A percentile compares a stretch with the other conserved stretches of the same genome.
These are phyloP conservation scores for Bondarzewia mesenterica DNA, from an alignment of 1,284 basidiomycete species.

Conservation along the genomic window DNA sequence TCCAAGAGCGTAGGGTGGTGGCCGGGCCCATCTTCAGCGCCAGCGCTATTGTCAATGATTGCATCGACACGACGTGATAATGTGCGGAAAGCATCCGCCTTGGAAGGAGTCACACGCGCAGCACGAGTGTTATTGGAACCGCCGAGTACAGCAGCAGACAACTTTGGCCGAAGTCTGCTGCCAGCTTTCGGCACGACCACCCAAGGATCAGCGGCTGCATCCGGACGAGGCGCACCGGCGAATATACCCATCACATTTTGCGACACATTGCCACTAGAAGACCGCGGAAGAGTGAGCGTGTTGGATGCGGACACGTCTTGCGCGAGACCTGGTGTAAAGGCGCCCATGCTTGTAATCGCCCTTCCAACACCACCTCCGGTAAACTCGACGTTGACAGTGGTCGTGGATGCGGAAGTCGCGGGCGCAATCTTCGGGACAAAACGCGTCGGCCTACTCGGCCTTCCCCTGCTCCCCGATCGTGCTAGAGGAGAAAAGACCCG, in stretches of 20 bases:
- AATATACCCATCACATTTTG: conserved; percentile 69
- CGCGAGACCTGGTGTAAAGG: conserved; percentile 18
- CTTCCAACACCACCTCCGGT: conserved; percentile 68
- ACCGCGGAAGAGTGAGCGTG: conserved; percentile 12
- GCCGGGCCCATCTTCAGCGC: conserved; percentile 28
- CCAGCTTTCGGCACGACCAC: conserved; percentile 44
- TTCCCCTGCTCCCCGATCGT: conserved; percentile 15
- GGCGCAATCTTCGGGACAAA: conserved; percentile 69
- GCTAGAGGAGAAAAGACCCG: conserved; percentile 21
- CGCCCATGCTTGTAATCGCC: conserved; percentile 55
- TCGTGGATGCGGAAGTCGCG: conserved; percentile 76
- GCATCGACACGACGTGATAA: conserved; percentile 44
- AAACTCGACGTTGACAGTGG: conserved; percentile 92
- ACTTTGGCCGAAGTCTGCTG: conserved; percentile 2
- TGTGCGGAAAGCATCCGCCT: conserved; percentile 13
- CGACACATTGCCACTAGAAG: conserved; percentile 18
- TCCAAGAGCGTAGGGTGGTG: conserved; percentile 43
- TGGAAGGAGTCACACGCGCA: background rate
- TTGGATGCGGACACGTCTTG: background rate
- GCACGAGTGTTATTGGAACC: conserved; percentile 10
- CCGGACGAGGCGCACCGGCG: conserved; percentile 62
- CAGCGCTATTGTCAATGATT: conserved; percentile 53
- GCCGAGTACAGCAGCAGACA: conserved; percentile 6
- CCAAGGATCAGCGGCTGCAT: conserved; percentile 47
- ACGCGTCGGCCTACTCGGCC: conserved; percentile 16